Evolutionary conservation across 768 basidiomycete genomes (phyloP), one percentile per base, ranked within the genome.

Genomic region (Ramaria sp.): DNA sequence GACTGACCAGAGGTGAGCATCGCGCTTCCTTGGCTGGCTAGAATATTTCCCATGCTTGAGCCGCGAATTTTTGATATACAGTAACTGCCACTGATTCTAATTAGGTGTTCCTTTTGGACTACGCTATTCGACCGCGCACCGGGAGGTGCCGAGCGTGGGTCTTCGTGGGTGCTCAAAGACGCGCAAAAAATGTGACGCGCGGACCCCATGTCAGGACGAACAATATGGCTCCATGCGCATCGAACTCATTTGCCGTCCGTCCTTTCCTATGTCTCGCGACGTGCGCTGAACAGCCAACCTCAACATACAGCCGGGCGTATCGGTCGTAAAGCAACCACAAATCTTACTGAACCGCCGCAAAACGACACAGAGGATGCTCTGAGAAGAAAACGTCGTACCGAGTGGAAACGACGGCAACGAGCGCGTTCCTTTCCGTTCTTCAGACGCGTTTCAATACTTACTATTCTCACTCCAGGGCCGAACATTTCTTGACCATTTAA

Each of bases 401-500:
- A 63, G 34, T 63, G 62, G 47, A 72, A 72, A 54, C 53, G 69
- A 31, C 49, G 68, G 24, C 70, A 71, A 53, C 59, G 64, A 56
- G 70, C 70, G 55, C 30, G 65, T 17, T 4, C 30, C 24, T 24
- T 22, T 58, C 13, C 7, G 10, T 20, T 15, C 20, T 7, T 43
- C 7, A 4, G 30, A 53, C 11, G 19, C 22, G 38, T 17, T 39
- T 58, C 13, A 12, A 27, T 7, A 31, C 33, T 60, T 60, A 43
- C 59, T 62, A 46, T n/a, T 10, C 51, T 22, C 42, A 52, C 50
- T 51, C 3, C 61, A 91, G 86, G 87, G 86, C 4, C 82, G 86
- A 64, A 73, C 78, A 0, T 96, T 93, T 63, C 75, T 93, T 3
- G 92, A 95, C 71, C 80, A 90, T 67, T 73, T 88, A 53, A 73